Percentiles rank a stretch among this genome's conserved stretches.
These are phyloP conservation scores for Fusarium siculi DNA, from an alignment of 2,329 filamentous ascomycete genomes.

Conservation along the genomic window DNA sequence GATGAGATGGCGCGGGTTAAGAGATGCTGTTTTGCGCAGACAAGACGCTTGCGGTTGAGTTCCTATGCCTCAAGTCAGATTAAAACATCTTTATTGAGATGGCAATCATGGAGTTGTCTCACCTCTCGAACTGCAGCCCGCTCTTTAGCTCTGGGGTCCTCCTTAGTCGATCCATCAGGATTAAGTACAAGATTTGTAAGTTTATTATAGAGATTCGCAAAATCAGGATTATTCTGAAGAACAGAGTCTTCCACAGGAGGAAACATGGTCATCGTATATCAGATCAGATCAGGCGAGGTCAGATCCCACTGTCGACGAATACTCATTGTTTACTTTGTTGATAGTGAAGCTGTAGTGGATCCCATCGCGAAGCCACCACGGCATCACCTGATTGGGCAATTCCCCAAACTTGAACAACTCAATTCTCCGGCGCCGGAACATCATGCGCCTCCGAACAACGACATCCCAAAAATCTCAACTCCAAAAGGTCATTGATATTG, in stretches of 20 bases:
- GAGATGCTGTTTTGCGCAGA: conserved; percentile 61
- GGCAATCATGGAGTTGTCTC: conserved; percentile 6
- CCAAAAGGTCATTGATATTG: conserved; percentile 8
- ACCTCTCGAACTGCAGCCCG: conserved; percentile 63
- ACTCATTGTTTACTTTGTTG: conserved; percentile 8
- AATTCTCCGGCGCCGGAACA: conserved; percentile 42
- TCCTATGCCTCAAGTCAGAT: conserved; percentile 51
- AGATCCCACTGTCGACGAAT: neutral
- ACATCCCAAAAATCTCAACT: conserved; percentile 42
- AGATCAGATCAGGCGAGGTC: neutral
- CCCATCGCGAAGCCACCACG: conserved; percentile 47
- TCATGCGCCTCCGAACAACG: conserved; percentile 33
- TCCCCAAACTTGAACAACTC: neutral
- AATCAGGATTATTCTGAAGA: conserved; percentile 67
- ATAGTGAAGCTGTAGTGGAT: conserved; percentile 18
- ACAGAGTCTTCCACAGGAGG: conserved; percentile 67
- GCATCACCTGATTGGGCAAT: conserved; percentile 49
- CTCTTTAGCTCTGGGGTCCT: conserved; percentile 61
- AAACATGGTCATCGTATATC: conserved; percentile 56
- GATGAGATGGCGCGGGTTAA: conserved; percentile 62
- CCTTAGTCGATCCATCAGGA: conserved; percentile 66
- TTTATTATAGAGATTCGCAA: conserved; percentile 66
- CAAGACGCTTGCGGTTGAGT: conserved; percentile 60
- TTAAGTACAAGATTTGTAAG: conserved; percentile 66
- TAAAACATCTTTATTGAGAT: neutral